Evolutionary conservation across 257 asterid species (phyloP).

Genomic region (Sherardia arvensis): DNA sequence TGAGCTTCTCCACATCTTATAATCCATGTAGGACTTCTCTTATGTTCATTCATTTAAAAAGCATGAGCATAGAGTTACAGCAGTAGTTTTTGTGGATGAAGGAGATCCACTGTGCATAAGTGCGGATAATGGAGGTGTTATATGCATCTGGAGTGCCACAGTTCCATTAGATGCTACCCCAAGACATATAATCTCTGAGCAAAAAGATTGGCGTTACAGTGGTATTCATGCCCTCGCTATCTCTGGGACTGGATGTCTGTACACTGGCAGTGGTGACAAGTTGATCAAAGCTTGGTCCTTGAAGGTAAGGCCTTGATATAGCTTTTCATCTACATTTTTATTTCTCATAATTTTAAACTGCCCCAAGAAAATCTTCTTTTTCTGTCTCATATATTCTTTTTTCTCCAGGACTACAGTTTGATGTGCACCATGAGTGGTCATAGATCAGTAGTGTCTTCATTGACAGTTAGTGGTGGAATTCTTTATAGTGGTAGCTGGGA

Average conservation of each 20-base stretch:
- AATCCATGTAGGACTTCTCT: conserved; percentile 51
- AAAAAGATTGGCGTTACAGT: conserved; percentile 94
- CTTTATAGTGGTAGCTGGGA: conserved; percentile 99
- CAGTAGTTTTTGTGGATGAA: conserved; percentile 53
- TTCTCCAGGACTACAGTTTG: conserved; percentile 54
- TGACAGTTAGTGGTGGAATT: conserved; percentile 49
- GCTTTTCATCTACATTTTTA: conserved; percentile 5
- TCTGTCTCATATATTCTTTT: conserved; percentile 7
- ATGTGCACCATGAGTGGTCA: conserved; percentile 72
- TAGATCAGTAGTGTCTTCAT: conserved; percentile 63
- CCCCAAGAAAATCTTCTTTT: conserved; percentile 11
- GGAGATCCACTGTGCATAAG: conserved; percentile 71
- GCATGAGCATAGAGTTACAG: conserved; percentile 74
- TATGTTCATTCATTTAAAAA: conserved; percentile 70
- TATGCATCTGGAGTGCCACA: conserved; percentile 73
- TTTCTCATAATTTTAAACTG: neutral
- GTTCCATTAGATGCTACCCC: conserved; percentile 52
- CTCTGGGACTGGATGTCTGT: conserved; percentile 53
- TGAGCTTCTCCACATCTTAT: conserved; percentile 12
- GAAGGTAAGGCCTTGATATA: conserved; percentile 36
- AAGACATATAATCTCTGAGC: conserved; percentile 42
- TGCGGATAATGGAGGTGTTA: conserved; percentile 69
- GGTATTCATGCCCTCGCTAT: conserved; percentile 86
- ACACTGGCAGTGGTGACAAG: conserved; percentile 90
- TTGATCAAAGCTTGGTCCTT: conserved; percentile 92